Evolutionary conservation across 164 flowering plant species (phyloP).

Genomic region (Berberis thunbergii): DNA sequence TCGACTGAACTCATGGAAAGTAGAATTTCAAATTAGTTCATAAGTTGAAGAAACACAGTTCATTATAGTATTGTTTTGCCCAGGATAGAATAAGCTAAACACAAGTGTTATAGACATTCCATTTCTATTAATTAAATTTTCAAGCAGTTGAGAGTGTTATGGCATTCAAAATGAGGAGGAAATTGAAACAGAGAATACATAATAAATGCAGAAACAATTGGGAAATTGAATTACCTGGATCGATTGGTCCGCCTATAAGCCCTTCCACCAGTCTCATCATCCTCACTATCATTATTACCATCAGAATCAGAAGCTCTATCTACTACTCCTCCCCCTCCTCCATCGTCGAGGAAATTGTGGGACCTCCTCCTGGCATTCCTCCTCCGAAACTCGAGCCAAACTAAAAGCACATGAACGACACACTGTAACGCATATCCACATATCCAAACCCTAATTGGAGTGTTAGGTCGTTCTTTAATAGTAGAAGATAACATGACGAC

Average conservation of each 20-base stretch:
- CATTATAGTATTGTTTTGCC: no score
- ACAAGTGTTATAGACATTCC: no score
- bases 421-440: conserved; percentile 70
- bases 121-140: no score
- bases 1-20: no score
- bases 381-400: conserved; percentile 70
- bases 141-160: no score
- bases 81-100: no score
- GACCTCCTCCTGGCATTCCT: conserved; percentile 26
- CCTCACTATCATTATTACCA: conserved; percentile 33
- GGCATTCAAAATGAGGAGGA: no score
- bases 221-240: conserved; percentile 31
- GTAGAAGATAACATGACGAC: conserved; percentile 42
- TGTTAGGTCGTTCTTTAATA: conserved; percentile 35
- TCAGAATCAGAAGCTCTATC: conserved; percentile 23
- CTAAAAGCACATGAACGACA: conserved; percentile 66
- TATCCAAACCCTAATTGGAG: conserved; percentile 67
- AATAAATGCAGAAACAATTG: no score
- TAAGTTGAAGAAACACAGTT: no score
- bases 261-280: conserved; percentile 3
- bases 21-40: no score
- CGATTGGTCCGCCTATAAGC: conserved; percentile 11
- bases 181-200: no score
- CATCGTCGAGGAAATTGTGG: conserved; percentile 2
- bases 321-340: neutral